phyloP scores from a whole-genome alignment of 495 filamentous ascomycete species.

The Bacidia rubella region DNA sequence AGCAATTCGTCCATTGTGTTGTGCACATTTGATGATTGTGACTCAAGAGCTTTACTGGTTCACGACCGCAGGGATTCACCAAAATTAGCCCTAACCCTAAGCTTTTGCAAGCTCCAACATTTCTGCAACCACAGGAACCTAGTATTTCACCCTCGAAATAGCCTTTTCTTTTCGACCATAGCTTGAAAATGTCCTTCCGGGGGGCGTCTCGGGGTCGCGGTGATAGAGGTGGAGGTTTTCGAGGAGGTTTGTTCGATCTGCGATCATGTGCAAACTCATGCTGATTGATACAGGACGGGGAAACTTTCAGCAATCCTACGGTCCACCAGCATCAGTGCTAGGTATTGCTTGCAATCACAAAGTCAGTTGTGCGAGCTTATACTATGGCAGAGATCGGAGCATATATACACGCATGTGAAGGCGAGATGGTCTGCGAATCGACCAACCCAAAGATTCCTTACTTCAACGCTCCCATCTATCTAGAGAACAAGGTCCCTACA shows the following conservation, averaged over 20 bases:
- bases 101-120: neutral
- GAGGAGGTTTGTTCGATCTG: slow-evolving; percentile 18
- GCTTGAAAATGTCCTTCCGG: slow-evolving; percentile 37
- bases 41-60: no score
- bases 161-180: neutral
- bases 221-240: slow-evolving; percentile 36
- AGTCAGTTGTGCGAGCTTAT: slow-evolving; percentile 11
- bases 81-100: no score
- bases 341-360: slow-evolving; percentile 30
- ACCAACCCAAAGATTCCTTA: slow-evolving; percentile 92
- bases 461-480: slow-evolving; percentile 97
- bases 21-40: neutral
- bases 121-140: neutral
- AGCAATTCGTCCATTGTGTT: neutral
- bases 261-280: neutral
- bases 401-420: slow-evolving; percentile 87
- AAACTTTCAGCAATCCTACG: slow-evolving; percentile 49
- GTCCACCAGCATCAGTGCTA: slow-evolving; percentile 52
- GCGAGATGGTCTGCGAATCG: slow-evolving; percentile 90
- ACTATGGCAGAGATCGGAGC: slow-evolving; percentile 67
- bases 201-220: slow-evolving; percentile 33
- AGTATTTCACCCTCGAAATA: no score
- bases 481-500: slow-evolving; percentile 78
- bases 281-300: slow-evolving; percentile 36
- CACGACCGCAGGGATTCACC: no score